Evolutionary conservation across 495 filamentous ascomycete genomes (phyloP).

Genomic region (Daldinia decipiens): DNA sequence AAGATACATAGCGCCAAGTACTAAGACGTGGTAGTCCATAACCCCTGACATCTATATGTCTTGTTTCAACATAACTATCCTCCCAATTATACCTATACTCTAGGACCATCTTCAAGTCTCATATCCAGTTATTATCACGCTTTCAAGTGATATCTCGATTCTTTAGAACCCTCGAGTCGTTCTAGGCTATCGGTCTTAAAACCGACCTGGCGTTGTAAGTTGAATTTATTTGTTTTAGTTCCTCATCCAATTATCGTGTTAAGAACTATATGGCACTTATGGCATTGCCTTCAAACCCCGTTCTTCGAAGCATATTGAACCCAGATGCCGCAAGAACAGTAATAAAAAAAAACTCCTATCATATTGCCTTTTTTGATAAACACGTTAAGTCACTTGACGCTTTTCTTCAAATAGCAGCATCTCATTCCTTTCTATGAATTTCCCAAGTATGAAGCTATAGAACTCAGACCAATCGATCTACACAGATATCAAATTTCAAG

Average conservation of each 20-base stretch:
- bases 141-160: neutral
- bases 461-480: neutral
- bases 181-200: neutral
- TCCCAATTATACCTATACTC: neutral
- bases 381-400: neutral
- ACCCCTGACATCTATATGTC: neutral
- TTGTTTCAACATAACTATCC: neutral
- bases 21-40: neutral
- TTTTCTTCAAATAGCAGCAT: neutral
- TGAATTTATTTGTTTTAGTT: neutral
- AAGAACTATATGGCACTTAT: neutral
- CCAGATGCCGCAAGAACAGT: neutral
- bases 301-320: neutral
- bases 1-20: neutral
- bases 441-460: neutral
- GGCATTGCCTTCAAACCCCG: neutral
- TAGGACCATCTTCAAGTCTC: neutral
- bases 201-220: conserved; percentile 19
- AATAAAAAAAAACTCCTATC: neutral
- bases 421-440: neutral
- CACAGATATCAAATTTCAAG: neutral
- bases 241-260: neutral
- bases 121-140: neutral
- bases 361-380: neutral
- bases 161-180: neutral